These are phyloP conservation scores for Parathielavia hyrcaniae DNA, from an alignment of 495 filamentous ascomycete genomes.

Conservation along the genomic window DNA sequence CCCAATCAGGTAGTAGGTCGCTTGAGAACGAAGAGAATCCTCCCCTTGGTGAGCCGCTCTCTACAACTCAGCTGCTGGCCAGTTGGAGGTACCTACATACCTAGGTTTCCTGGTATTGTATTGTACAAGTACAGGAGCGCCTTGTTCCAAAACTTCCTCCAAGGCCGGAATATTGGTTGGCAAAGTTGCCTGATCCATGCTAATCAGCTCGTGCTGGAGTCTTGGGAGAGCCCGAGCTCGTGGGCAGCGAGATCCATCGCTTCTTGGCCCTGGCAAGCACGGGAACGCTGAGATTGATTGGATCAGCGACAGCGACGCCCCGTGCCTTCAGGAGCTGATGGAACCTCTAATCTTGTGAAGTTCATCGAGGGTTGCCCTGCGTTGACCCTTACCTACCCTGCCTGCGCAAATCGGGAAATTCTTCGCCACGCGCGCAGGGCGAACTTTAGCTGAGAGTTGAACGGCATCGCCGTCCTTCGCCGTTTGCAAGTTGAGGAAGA, in stretches of 20 bases:
- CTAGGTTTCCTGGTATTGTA: too few species aligned
- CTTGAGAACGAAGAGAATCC: background rate
- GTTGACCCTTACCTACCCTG: too few species aligned
- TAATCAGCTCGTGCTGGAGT: background rate
- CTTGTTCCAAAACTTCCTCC: background rate
- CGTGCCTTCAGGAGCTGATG: too few species aligned
- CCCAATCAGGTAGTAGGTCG: background rate
- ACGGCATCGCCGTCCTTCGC: background rate
- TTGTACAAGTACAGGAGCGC: background rate
- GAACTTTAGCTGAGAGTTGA: background rate
- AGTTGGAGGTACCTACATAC: background rate
- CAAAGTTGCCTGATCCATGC: background rate
- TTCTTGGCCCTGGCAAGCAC: too few species aligned
- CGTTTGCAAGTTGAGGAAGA: too few species aligned
- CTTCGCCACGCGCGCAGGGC: background rate
- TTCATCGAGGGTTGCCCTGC: too few species aligned
- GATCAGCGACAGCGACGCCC: too few species aligned
- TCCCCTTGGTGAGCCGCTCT: background rate
- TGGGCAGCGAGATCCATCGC: too few species aligned
- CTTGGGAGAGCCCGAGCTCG: too few species aligned
- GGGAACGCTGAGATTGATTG: too few species aligned
- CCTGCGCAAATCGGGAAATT: too few species aligned
- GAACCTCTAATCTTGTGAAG: too few species aligned
- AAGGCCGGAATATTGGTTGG: conserved; percentile 1
- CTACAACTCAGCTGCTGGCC: background rate